Evolutionary conservation across 768 basidiomycete species (phyloP).

Genomic region (Xerocomus potaroensis): DNA sequence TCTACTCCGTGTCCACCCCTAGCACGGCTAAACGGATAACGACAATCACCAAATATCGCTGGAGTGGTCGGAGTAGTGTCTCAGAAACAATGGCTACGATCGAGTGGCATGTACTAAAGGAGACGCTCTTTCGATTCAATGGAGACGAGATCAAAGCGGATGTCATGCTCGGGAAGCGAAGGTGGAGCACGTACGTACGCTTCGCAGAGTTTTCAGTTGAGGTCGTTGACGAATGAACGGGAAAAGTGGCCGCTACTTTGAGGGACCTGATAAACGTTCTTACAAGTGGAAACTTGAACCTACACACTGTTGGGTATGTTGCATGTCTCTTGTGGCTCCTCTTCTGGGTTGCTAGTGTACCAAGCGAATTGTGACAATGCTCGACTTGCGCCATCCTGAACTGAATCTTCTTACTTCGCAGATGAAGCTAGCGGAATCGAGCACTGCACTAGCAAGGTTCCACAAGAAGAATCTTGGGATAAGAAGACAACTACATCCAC

Average conservation of each 20-base stretch:
- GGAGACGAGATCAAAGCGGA: slow-evolving; percentile 26
- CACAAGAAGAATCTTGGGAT: slow-evolving; percentile 24
- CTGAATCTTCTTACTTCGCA: slow-evolving; percentile 1
- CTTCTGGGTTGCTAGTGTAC: not conserved
- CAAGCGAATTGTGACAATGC: not conserved
- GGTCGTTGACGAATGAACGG: not conserved
- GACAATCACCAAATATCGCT: slow-evolving; percentile 23
- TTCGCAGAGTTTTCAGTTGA: not conserved
- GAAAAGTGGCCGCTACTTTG: slow-evolving; percentile 30
- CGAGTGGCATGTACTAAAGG: slow-evolving; percentile 29
- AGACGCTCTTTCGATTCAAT: slow-evolving; percentile 28
- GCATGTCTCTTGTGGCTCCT: not conserved
- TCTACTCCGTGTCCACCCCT: slow-evolving; percentile 21
- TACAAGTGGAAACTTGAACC: slow-evolving; percentile 35
- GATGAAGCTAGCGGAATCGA: slow-evolving; percentile 20
- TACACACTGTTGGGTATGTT: slow-evolving; percentile 24
- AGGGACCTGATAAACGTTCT: slow-evolving; percentile 29
- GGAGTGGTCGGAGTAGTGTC: slow-evolving; percentile 16
- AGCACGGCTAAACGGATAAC: slow-evolving; percentile 13
- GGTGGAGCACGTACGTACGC: slow-evolving; percentile 21
- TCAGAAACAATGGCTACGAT: slow-evolving; percentile 32
- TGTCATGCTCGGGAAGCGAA: slow-evolving; percentile 18
- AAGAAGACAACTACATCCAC: slow-evolving; percentile 18
- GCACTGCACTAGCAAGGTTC: slow-evolving; percentile 15
- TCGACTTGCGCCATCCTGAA: not conserved